phyloP scores from a whole-genome alignment of 2,329 filamentous ascomycete genomes.

The Trichoderma breve region DNA sequence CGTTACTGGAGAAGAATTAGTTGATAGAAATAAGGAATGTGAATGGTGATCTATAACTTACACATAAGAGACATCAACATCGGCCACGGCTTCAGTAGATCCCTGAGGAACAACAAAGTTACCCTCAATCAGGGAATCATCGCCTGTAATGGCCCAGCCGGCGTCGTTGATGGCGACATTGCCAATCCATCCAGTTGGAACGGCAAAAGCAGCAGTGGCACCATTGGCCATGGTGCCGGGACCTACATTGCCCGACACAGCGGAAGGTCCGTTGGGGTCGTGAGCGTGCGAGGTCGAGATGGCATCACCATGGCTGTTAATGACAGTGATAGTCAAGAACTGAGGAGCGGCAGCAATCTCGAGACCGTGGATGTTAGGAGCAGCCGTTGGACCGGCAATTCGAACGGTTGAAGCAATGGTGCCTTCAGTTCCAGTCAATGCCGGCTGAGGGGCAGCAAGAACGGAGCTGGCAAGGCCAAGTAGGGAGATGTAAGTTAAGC shows the following conservation, averaged over 20 bases:
- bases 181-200: neutral
- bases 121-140: neutral
- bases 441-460: neutral
- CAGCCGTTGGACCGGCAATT: neutral
- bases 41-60: neutral
- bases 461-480: neutral
- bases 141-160: neutral
- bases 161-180: neutral
- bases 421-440: neutral
- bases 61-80: neutral
- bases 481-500: neutral
- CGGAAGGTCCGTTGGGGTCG: conserved; percentile 1
- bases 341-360: neutral
- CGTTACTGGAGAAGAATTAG: neutral
- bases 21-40: neutral
- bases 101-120: conserved; percentile 4
- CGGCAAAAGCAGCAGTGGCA: neutral
- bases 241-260: neutral
- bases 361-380: neutral
- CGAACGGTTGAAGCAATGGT: neutral
- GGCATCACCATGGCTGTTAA: neutral
- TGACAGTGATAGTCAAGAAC: neutral
- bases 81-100: neutral
- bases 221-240: neutral
- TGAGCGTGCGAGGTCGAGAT: neutral